These are phyloP conservation scores for Fusarium sp. DNA, from an alignment of 2,329 filamentous ascomycete genomes.

Conservation along the genomic window DNA sequence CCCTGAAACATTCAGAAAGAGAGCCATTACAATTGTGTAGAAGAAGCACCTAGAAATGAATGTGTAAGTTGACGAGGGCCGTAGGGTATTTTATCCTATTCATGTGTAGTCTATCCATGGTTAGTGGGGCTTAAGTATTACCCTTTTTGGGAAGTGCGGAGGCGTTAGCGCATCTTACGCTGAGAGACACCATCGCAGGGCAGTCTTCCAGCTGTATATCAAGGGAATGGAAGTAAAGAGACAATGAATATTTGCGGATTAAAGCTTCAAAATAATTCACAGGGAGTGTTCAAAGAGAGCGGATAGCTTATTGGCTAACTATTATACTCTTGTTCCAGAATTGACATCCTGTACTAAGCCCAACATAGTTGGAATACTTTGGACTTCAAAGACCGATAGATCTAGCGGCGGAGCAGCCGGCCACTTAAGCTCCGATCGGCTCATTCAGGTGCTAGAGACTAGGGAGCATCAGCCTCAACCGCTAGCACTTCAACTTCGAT, in stretches of 20 bases:
- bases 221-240: no score
- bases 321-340: background rate
- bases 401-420: conserved; percentile 36
- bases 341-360: background rate
- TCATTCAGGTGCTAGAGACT: conserved; percentile 8
- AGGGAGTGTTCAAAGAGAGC: no score
- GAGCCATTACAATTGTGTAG: no score
- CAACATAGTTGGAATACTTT: background rate
- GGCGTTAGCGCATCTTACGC: background rate
- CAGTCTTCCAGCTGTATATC: no score
- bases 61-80: background rate
- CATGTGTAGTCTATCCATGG: background rate
- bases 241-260: no score
- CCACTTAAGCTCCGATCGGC: conserved; percentile 31
- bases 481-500: conserved; percentile 10
- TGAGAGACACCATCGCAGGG: background rate
- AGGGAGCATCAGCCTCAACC: conserved; percentile 30
- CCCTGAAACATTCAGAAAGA: no score
- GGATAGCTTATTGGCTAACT: no score
- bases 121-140: background rate
- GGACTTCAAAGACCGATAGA: background rate
- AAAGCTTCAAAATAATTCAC: no score
- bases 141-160: conserved; percentile 1
- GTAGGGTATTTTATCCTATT: background rate
- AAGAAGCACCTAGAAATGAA: background rate